phyloP scores from a whole-genome alignment of 2,329 filamentous ascomycete species.

The Exserohilum rostratum region DNA sequence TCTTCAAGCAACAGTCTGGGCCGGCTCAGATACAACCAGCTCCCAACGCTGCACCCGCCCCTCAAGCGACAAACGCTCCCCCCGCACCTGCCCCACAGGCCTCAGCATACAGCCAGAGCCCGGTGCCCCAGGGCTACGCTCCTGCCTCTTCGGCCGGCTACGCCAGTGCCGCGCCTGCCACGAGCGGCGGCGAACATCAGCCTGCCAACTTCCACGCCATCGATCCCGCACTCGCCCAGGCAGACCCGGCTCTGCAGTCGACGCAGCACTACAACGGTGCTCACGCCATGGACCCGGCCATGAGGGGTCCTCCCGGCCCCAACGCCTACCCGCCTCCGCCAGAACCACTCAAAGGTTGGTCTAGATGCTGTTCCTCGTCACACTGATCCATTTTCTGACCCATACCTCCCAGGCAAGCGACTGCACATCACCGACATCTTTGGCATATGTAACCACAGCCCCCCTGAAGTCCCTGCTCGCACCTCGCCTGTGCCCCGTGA shows the following conservation, averaged over 20 bases:
- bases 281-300: conserved; percentile 40
- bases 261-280: conserved; percentile 42
- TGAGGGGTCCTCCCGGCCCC: conserved; percentile 34
- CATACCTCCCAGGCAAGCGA: conserved; percentile 39
- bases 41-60: conserved; percentile 56
- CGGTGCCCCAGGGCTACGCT: conserved; percentile 52
- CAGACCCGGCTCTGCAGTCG: conserved; percentile 39
- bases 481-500: conserved; percentile 34
- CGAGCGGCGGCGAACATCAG: conserved; percentile 43
- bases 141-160: conserved; percentile 53
- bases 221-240: conserved; percentile 67
- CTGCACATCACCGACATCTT: conserved; percentile 44
- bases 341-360: conserved; percentile 39
- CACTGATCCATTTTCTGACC: conserved; percentile 9
- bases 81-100: conserved; percentile 42
- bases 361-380: not conserved
- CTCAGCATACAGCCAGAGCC: conserved; percentile 45
- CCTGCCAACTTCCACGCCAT: conserved; percentile 65
- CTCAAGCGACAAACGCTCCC: conserved; percentile 39
- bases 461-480: conserved; percentile 43
- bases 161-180: conserved; percentile 41
- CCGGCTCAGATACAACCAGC: conserved; percentile 76
- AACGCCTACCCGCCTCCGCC: conserved; percentile 23
- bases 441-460: conserved; percentile 43
- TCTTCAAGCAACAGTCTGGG: conserved; percentile 76